Evolutionary conservation across 495 filamentous ascomycete species (phyloP), one percentile per base, ranked within the genome.

Genomic region (Xylaria grammica): DNA sequence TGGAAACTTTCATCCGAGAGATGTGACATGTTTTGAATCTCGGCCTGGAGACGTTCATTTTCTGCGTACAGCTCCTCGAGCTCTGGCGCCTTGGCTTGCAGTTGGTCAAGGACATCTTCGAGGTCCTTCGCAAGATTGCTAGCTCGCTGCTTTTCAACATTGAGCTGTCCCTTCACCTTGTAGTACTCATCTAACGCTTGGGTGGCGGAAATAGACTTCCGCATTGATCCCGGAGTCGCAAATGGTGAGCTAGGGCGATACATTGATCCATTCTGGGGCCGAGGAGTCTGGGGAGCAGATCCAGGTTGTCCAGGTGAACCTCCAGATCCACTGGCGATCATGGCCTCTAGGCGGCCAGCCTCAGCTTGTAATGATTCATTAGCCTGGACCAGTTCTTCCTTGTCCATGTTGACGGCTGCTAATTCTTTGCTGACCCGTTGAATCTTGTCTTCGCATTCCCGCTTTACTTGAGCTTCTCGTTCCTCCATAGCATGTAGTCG

Each of bases 401-500:
- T 89, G 66, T 95, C 92, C 0, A 90, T 90, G 69, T 97, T 74
- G 34, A 66, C 42, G 15, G 63, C 62, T 4, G 69, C 92, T 19
- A 91, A 78, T 73, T 95, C 92, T 45, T 92, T 89, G 52, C 88
- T 87, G 29, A 94, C 78, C 49, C 87, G 84, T 13, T 91, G 90
- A 55, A 97, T 83, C 68, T 96, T 91, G 36, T 91, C 89, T 20
- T 91, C 90, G 7, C 89, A 88, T 68, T 93, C 89, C 44, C 96
- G 91, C 72, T 89, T 91, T 15, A 89, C 85, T 60, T 91, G 87
- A 57, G 97, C 91, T 42, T 97, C 72, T 11, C 87, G 77, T 5
- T 87, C 77, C 69, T 96, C 89, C 45, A 97, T 88, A 58, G 97
- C 93, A 68, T 92, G 89, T 8, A 95, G 83, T 32, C 94, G 86